Base-by-base conservation (phyloP, 2,329 filamentous ascomycete species). In the Pseudogymnoascus sp. region DNA sequence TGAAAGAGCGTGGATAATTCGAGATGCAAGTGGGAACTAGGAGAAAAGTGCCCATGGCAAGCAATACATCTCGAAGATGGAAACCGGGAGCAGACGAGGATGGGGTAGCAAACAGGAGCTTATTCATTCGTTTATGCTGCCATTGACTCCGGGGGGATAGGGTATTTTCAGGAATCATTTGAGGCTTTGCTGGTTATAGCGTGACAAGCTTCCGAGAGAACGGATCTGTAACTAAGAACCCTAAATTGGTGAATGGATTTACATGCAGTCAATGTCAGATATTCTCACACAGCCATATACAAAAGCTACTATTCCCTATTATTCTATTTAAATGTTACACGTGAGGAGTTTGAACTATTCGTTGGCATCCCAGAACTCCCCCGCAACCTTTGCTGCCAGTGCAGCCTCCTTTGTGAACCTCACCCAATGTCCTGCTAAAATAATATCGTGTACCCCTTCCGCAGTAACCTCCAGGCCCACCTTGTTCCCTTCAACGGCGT, bases 401-500 rank as follows among this genome's bases (percentile, higher is more conserved):
- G 50, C 50, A 56, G 72, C 75, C 68, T 76, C 74, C 46, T 75
- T 71, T 59, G 76, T 68, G 64, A 80, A 82, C 0, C 79, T 80
- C 2, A 79, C 22, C 1, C 74, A 14, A 16, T 72, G 64, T 0
- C 77, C 79, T 1, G 78, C 2, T 1, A 78, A 60, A 16, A 81
- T 64, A 6, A 81, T 76, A 69, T 82, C 81, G 67, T 83, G 81
- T 19, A 75, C 75, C 3, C 74, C 77, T 8, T 70, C 65, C 59
- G 75, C 66, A 66, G 78, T 77, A 2, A 78, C 70, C 66, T 78
- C 72, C 11, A 79, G 64, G 61, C 73, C 73, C 1, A 81, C 72
- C 41, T 72, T 67, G 63, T 79, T 81, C 0, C 78, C 78, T 43
- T 70, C 68, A 11, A 73, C 61, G 6, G 67, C 67, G 62, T 68